Percentiles rank a stretch among this genome's conserved stretches.
Evolutionary conservation across 805 yeast species (phyloP).

Genomic region (Starmerella khaoyaiensis): DNA sequence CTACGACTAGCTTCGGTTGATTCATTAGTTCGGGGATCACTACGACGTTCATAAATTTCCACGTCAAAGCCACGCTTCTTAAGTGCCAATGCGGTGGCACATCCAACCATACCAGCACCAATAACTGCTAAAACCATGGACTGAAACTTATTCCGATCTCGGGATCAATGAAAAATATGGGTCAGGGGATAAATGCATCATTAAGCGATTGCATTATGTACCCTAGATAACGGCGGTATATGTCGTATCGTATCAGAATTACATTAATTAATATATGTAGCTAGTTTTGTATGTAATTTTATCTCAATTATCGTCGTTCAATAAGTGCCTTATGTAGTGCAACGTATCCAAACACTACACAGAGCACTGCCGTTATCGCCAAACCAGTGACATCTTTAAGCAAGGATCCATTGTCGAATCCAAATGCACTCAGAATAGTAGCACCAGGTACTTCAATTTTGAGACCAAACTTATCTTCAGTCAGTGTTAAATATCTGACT

Average conservation of each 20-base stretch:
- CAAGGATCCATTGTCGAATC: constrained; percentile 72
- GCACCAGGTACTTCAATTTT: constrained; percentile 97
- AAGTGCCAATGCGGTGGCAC: constrained; percentile 70
- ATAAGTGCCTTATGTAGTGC: constrained; percentile 61
- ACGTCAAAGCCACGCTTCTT: constrained; percentile 61
- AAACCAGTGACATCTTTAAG: constrained; percentile 52
- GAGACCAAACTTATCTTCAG: constrained; percentile 82
- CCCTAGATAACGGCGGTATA: no score
- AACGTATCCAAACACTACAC: constrained; percentile 57
- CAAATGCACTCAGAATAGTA: constrained; percentile 87
- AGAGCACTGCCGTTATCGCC: constrained; percentile 42
- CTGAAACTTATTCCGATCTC: no score
- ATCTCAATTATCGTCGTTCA: constrained; percentile 46
- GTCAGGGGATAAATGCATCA: no score
- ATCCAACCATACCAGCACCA: constrained; percentile 88
- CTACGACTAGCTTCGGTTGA: constrained; percentile 31
- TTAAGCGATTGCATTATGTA: no score
- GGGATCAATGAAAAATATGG: no score
- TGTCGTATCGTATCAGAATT: no score
- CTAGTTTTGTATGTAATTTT: no score
- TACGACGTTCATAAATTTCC: constrained; percentile 54
- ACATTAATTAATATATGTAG: background rate
- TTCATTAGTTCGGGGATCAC: constrained; percentile 43
- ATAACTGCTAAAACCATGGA: constrained; percentile 33
- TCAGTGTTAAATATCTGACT: constrained; percentile 69